Evolutionary conservation across 257 asterid species (phyloP).

Genomic region (Coffea eugenioides): DNA sequence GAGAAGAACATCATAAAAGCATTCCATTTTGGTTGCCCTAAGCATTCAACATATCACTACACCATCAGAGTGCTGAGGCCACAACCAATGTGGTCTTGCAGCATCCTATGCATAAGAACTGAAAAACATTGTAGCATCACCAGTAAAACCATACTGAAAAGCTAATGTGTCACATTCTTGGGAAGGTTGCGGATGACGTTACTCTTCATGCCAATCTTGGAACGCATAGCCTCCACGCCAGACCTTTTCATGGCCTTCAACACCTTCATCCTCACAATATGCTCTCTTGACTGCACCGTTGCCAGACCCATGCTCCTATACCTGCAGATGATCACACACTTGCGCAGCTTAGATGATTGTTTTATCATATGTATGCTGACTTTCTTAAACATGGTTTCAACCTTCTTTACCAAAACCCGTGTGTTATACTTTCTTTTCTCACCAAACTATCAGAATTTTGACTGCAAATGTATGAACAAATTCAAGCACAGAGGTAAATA

Average conservation of each 20-base stretch:
- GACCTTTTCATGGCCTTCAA: conserved; percentile 68
- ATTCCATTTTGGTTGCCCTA: no score
- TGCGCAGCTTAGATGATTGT: not conserved
- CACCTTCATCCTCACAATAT: conserved; percentile 69
- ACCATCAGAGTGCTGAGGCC: no score
- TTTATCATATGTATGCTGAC: not conserved
- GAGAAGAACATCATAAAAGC: no score
- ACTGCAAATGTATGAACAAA: not conserved
- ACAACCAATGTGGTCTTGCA: no score
- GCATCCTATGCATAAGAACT: not conserved
- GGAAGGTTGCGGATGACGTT: conserved; percentile 93
- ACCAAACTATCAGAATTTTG: not conserved
- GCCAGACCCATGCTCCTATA: conserved; percentile 86
- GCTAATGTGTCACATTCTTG: conserved; percentile 60
- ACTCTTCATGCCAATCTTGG: conserved; percentile 87
- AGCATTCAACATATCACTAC: no score
- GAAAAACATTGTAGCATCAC: not conserved
- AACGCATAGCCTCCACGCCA: conserved; percentile 79
- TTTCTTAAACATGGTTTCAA: not conserved
- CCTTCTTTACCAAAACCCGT: no score
- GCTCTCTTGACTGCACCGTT: conserved; percentile 78
- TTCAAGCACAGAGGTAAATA: not conserved
- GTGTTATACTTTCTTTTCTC: no score
- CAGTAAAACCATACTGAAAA: not conserved
- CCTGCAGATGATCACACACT: conserved; percentile 34